Conservation (phyloP, 192 early-diverging fungal species). For the Gamsiella multidivaricata region DNA sequence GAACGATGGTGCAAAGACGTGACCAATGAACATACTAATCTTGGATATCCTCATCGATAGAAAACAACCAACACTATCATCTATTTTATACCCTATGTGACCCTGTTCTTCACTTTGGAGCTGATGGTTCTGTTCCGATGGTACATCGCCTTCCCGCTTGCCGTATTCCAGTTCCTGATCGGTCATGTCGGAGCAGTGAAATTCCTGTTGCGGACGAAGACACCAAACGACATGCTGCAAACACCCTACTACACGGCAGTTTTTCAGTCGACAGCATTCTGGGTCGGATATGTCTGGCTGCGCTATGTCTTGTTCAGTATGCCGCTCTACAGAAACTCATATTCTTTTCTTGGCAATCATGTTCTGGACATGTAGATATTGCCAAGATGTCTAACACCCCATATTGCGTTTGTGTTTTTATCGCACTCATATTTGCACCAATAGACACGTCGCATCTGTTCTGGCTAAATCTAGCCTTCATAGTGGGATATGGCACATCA, state of each 20-base stretch:
- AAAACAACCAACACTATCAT: conserved; percentile 72
- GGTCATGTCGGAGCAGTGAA: conserved; percentile 70
- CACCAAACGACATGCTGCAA: conserved; percentile 66
- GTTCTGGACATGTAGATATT: not conserved
- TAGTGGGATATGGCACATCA: conserved; percentile 65
- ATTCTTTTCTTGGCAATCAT: conserved; percentile 8
- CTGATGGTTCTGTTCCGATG: conserved; percentile 75
- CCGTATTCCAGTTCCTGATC: conserved; percentile 58
- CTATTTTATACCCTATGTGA: conserved; percentile 75
- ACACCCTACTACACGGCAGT: conserved; percentile 89
- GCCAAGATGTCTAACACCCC: no score
- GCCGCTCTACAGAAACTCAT: conserved; percentile 38
- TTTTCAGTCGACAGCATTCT: conserved; percentile 88
- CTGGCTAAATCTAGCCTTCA: conserved; percentile 74
- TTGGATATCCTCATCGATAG: no score
- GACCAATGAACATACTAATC: no score
- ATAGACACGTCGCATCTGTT: conserved; percentile 72
- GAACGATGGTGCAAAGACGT: no score
- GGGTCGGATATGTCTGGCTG: conserved; percentile 74
- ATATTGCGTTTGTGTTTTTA: not conserved
- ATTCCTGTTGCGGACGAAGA: conserved; percentile 64
- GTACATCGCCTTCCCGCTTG: conserved; percentile 80
- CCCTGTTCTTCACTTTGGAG: conserved; percentile 67
- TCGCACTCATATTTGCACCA: not conserved
- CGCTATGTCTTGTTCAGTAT: conserved; percentile 74